Conservation (phyloP, 2,329 filamentous ascomycete genomes). For the Phialophora macrospora region DNA sequence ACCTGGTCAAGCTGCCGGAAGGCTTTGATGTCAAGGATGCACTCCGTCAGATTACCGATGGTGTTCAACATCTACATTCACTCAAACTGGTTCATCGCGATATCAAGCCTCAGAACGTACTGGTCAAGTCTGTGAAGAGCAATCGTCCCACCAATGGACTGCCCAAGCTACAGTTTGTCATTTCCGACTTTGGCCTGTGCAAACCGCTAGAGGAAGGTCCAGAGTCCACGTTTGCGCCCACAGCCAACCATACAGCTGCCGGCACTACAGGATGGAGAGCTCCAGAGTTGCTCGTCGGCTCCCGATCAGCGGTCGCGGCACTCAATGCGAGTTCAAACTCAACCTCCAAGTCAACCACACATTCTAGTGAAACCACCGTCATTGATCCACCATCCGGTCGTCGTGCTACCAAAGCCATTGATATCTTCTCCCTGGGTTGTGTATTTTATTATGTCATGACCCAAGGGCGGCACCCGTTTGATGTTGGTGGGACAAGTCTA, state of each 20-base stretch:
- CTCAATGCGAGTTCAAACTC: slow-evolving; percentile 59
- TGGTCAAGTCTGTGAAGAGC: slow-evolving; percentile 65
- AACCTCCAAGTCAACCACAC: slow-evolving; percentile 39
- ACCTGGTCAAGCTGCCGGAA: slow-evolving; percentile 67
- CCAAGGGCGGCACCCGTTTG: slow-evolving; percentile 88
- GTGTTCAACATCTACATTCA: slow-evolving; percentile 84
- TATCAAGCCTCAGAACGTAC: slow-evolving; percentile 95
- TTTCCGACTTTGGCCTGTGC: slow-evolving; percentile 96
- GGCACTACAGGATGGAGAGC: slow-evolving; percentile 97
- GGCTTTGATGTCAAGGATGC: slow-evolving; percentile 78
- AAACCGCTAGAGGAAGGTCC: slow-evolving; percentile 90
- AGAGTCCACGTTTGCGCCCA: slow-evolving; percentile 92
- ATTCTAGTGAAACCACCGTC: slow-evolving; percentile 57
- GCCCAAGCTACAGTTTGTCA: slow-evolving; percentile 79
- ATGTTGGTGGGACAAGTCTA: slow-evolving; percentile 92
- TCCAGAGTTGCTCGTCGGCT: slow-evolving; percentile 82
- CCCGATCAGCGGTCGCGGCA: slow-evolving; percentile 35
- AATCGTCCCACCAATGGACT: slow-evolving; percentile 33
- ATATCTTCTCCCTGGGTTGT: slow-evolving; percentile 94
- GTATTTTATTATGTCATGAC: slow-evolving; percentile 99
- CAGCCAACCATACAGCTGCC: slow-evolving; percentile 74
- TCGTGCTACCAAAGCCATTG: slow-evolving; percentile 91
- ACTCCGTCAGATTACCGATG: slow-evolving; percentile 86
- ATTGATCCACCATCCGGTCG: slow-evolving; percentile 65
- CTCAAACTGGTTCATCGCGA: slow-evolving; percentile 96